phyloP scores from a whole-genome alignment of 352 stramenopile species.

The Phytophthora pini region DNA sequence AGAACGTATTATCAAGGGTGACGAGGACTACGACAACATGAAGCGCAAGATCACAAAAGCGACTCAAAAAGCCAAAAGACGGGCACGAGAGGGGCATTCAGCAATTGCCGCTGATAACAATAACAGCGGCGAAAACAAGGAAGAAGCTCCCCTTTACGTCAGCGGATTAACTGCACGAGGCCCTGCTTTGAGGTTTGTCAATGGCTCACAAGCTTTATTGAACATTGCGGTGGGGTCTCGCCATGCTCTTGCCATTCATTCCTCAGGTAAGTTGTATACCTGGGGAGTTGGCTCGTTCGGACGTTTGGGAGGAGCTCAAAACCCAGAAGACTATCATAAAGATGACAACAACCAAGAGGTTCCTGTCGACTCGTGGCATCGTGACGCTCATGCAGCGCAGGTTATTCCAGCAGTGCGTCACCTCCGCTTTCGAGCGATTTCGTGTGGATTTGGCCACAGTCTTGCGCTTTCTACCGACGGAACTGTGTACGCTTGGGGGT shows the following conservation, averaged over 20 bases:
- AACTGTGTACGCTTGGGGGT: conserved; percentile 80
- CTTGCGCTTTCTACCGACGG: conserved; percentile 67
- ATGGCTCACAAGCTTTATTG: conserved; percentile 60
- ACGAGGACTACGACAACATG: conserved; percentile 67
- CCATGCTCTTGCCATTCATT: conserved; percentile 70
- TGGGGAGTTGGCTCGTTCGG: conserved; percentile 82
- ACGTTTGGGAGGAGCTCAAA: conserved; percentile 52
- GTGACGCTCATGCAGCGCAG: conserved; percentile 55
- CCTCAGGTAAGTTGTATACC: conserved; percentile 66
- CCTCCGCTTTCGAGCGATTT: conserved; percentile 61
- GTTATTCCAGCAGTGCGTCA: conserved; percentile 45
- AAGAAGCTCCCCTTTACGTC: conserved; percentile 35
- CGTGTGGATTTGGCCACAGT: conserved; percentile 76
- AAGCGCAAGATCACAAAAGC: conserved; percentile 56
- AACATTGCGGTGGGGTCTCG: conserved; percentile 71
- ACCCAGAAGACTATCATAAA: neutral
- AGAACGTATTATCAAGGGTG: conserved; percentile 43
- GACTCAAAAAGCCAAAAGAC: conserved; percentile 67
- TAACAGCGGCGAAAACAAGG: neutral
- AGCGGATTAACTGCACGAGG: conserved; percentile 68
- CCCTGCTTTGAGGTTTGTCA: conserved; percentile 44
- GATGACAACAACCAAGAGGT: conserved; percentile 1
- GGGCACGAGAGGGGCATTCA: conserved; percentile 53
- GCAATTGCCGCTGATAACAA: conserved; percentile 11
- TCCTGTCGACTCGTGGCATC: conserved; percentile 52